Base-by-base conservation (phyloP, 805 yeast genomes). In the Lipomyces sp. region DNA sequence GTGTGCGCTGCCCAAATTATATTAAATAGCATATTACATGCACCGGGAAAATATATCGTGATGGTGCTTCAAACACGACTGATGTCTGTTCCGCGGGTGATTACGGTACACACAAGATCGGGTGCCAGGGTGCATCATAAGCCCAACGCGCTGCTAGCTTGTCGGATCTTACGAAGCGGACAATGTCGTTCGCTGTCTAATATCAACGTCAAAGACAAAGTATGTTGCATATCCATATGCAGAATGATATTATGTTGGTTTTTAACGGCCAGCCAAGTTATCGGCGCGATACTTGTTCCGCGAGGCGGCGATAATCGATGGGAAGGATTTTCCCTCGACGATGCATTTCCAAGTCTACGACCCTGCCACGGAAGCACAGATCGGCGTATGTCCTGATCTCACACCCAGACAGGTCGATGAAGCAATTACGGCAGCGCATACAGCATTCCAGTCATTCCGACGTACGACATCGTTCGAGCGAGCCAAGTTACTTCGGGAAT, bases 311-410 rank as follows among this genome's bases (percentile, higher is more conserved):
- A 42, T 42, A 42, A 42, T 42, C 48, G 3, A 42, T 24, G 48
- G 48, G 3, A 42, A 42, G 48, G 48, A 42, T 24, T 42, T 11
- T 13, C 48, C 48, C n/a, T 42, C 48, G 10, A n/a, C 48, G n/a
- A n/a, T 7, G 24, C 48, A 42, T 42, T 66, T 64, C 54, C 62
- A 37, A 7, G 68, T 93, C 18, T 76, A 78, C 13, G 91, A 94
- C 76, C 98, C 98, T 3, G 96, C 96, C 0, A 82, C 84, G 33
- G 82, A 80, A 30, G 82, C 82, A 24, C 78, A 80, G 15, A 72
- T 87, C 33, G 83, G 86, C 4, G 78, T 80, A 2, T 89, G 89
- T 2, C 84, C 90, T 8, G 86, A 89, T 42, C 78, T 83, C 71
- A 75, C 77, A 10, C 75, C 80, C 3, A 89, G 85, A 57, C 84